Base-by-base conservation (phyloP, 1,284 basidiomycete genomes). In the Apiotrichum porosum region DNA sequence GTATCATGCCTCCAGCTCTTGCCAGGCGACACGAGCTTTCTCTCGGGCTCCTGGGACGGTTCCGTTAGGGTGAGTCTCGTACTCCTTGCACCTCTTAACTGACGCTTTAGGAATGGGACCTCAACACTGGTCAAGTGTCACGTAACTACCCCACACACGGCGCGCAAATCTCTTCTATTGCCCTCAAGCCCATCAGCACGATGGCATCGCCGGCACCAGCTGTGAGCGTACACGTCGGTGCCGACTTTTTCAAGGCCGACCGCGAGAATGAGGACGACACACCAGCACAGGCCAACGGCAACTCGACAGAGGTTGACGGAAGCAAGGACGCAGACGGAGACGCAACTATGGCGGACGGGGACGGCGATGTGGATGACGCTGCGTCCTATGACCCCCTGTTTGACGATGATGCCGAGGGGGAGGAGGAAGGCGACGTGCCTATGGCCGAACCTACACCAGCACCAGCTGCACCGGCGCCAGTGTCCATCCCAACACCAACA, bases 11-110 rank as follows among this genome's bases (percentile, higher is more conserved):
- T 98, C 39, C 80, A 84, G 1, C 75, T 98, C 49, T 79, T 84
- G 49, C 80, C 85, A 49, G 83, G 86, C 43, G 89, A 97, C 66
- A 86, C 84, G 58, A 81, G 84, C 0, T 81, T 93, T 54, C 83
- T 93, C 58, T 93, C 88, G 63, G 93, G 90, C 5, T 86, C 91
- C 3, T 97, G 93, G 93, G 95, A 98, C 67, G 86, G 89, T 4
- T 83, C 87, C 53, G 85, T 92, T 4, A 78, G 84, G 49, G 93
- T 93, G 69, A 71, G 87, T 79, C 1, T 4, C 43, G 33, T 45
- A 31, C 24, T 48, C 26, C 30, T 46, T 32, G 35, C 13, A 19
- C 26, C 13, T 19, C 21, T 19, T 15, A 26, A 19, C 49, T 56
- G 36, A 38, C 40, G 3, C 34, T 23, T 15, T 66, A 97, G 89